These are phyloP conservation scores for Eucalyptus victrix DNA, from an alignment of 345 rosid genomes.

Conservation along the genomic window DNA sequence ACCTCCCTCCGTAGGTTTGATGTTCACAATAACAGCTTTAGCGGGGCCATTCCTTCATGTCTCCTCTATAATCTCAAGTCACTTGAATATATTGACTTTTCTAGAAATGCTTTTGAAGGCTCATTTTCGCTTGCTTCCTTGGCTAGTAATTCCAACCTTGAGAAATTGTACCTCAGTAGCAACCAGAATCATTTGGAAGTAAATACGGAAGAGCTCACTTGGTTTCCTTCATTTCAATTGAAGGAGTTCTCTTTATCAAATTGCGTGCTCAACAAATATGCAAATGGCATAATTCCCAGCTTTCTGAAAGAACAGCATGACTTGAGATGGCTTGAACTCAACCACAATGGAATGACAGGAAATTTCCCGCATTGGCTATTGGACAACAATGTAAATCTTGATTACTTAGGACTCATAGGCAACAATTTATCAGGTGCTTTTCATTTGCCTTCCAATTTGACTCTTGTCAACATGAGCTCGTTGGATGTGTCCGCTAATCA, in stretches of 20 bases:
- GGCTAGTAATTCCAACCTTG: not conserved
- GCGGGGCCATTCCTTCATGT: not conserved
- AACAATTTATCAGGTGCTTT: not conserved
- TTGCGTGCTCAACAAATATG: not conserved
- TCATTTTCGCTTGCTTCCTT: not conserved
- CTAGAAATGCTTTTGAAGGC: not conserved
- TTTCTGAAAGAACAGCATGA: not conserved
- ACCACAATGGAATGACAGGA: not conserved
- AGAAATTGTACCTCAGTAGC: not conserved
- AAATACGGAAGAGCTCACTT: not conserved
- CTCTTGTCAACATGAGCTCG: fast-evolving
- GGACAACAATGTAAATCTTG: too few relatives aligned
- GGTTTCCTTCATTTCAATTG: not conserved
- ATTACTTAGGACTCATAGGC: not conserved
- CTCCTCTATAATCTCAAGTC: not conserved
- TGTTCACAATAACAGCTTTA: not conserved
- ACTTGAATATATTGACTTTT: not conserved
- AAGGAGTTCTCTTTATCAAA: not conserved
- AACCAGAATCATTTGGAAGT: not conserved
- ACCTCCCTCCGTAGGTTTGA: not conserved
- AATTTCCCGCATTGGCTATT: not conserved
- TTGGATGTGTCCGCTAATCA: not conserved
- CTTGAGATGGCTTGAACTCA: not conserved
- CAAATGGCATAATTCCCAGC: not conserved
- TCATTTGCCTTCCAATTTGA: not conserved